Evolutionary conservation across 495 filamentous ascomycete genomes (phyloP).

Genomic region (Umbilicaria muhlenbergii): DNA sequence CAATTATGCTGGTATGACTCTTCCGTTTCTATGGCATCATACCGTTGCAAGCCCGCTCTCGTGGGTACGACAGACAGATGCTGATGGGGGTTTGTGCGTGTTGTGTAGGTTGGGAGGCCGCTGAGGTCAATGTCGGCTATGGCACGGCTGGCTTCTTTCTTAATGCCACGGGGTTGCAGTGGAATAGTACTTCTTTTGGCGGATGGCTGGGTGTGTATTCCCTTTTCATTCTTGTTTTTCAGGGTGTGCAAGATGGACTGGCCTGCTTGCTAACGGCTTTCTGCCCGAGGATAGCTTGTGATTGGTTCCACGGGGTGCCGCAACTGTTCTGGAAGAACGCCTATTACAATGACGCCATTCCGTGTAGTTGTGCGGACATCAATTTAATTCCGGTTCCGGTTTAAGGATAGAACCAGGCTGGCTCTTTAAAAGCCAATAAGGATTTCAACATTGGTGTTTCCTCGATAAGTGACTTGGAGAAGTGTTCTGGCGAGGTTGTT

Average conservation of each 20-base stretch:
- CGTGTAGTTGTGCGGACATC: slow-evolving; percentile 30
- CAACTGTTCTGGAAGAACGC: slow-evolving; percentile 34
- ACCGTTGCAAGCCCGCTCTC: not conserved
- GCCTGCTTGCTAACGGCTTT: slow-evolving; percentile 1
- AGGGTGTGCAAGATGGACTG: not conserved
- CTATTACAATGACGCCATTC: slow-evolving; percentile 17
- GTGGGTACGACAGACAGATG: no score
- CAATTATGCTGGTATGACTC: slow-evolving; percentile 19
- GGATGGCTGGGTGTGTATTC: slow-evolving; percentile 35
- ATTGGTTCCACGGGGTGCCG: slow-evolving; percentile 38
- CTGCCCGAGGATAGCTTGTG: slow-evolving; percentile 24
- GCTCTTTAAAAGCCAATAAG: no score
- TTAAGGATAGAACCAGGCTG: not conserved
- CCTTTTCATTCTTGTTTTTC: not conserved
- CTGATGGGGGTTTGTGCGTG: no score
- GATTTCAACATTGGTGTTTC: no score
- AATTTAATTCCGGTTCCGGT: slow-evolving; percentile 15
- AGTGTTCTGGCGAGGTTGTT: no score
- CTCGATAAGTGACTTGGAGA: no score
- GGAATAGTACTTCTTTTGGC: slow-evolving; percentile 25
- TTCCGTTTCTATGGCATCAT: not conserved
- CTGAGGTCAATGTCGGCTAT: not conserved
- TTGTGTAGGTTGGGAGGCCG: slow-evolving; percentile 3
- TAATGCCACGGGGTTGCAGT: slow-evolving; percentile 22
- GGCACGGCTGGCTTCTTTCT: slow-evolving; percentile 22